These are phyloP conservation scores for Apiospora marii DNA, from an alignment of 2,329 filamentous ascomycete species.

Conservation along the genomic window DNA sequence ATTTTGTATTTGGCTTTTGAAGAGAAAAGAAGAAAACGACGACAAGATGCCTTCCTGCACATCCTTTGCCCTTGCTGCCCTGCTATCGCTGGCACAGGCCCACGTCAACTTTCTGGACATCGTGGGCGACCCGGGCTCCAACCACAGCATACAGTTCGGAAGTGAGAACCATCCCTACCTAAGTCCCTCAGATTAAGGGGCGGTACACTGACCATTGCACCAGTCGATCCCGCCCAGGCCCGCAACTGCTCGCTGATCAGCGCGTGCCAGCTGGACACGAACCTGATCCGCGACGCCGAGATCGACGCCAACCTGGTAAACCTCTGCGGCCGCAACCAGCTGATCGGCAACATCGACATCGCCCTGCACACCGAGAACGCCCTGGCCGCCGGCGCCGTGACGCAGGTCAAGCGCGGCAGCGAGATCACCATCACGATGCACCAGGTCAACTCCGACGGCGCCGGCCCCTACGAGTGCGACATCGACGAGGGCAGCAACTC, in stretches of 20 bases:
- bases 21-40: neutral
- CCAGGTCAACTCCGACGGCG: constrained; percentile 63
- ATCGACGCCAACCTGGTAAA: constrained; percentile 61
- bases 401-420: constrained; percentile 56
- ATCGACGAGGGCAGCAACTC: constrained; percentile 55
- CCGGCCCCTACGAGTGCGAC: constrained; percentile 63
- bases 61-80: constrained; percentile 43
- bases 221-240: constrained; percentile 62
- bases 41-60: constrained; percentile 47
- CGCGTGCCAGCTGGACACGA: constrained; percentile 72
- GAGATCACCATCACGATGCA: constrained; percentile 57
- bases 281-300: constrained; percentile 68
- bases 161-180: constrained; percentile 42
- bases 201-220: neutral
- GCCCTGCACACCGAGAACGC: constrained; percentile 50
- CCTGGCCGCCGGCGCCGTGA: constrained; percentile 57
- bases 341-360: constrained; percentile 49
- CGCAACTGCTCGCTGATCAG: constrained; percentile 70
- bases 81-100: constrained; percentile 47
- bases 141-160: constrained; percentile 57
- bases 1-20: constrained; percentile 28
- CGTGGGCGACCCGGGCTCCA: constrained; percentile 53
- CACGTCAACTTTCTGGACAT: constrained; percentile 58
- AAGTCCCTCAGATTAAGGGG: no score
- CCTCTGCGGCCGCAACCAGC: constrained; percentile 68